Base-by-base conservation (phyloP, 2,329 filamentous ascomycete species). In the Chalaropsis thielavioides region DNA sequence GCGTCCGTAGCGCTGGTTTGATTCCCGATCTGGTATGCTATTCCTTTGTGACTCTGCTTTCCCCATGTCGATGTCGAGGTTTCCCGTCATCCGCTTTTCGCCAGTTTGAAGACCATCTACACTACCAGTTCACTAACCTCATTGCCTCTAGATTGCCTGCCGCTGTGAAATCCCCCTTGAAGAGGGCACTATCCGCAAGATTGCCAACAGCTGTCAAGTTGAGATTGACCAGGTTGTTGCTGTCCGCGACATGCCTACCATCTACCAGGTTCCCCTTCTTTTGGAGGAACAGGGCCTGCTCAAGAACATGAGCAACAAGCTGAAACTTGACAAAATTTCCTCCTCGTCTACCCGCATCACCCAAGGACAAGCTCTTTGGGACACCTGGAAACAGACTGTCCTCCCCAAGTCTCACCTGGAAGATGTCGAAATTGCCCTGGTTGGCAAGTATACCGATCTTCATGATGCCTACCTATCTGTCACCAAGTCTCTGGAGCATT, bases 251-350 rank as follows among this genome's bases (percentile, higher is more conserved):
- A 90, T 97, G 75, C 80, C 86, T 22, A 91, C 91, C 13, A 95
- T 89, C 63, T 99, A 99, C 76, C 92, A 96, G 69, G 92, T 97
- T 2, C 94, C 94, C 0, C 80, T 96, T n/a, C 87, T 97, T 27
- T 85, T 97, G 15, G 83, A 92, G 70, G 81, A 91, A 69, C 90
- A 97, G 76, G 83, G 85, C 27, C 79, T 97, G 1, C 78, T 92
- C 8, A 75, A 79, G 13, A 81, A 84, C n/a, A 78, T 97, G 64
- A 80, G 80, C 44, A 76, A 81, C 19, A 80, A 84, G 19, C 79
- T 96, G 40, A 79, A 81, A 43, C 81, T 96, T 11, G 81, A 88
- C 68, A 73, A 76, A 19, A 71, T 86, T 59, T 70, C 73, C 11
- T 79, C 84, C 61, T 71, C 84, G 1, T 76, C 81, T 3, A 72